Conservation (phyloP, 1,284 basidiomycete genomes). For the Irpex sp. region DNA sequence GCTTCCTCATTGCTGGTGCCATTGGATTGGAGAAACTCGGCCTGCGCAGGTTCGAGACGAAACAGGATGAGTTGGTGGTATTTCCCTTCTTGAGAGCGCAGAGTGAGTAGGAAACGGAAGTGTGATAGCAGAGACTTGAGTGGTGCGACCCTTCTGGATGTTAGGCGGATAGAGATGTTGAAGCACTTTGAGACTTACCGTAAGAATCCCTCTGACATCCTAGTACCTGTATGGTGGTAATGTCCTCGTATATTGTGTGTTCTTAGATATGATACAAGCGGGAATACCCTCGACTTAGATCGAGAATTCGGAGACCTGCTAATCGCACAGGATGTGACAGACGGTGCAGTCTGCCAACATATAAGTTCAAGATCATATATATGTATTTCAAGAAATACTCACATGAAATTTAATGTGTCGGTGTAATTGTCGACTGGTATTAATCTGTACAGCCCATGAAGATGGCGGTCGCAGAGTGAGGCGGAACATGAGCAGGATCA, state of each 20-base stretch:
- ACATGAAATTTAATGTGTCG: not conserved
- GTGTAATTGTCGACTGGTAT: not conserved
- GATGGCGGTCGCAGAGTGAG: not conserved
- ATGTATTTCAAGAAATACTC: not conserved
- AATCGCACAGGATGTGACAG: not conserved
- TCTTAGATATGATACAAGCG: not conserved
- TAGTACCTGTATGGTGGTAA: not conserved
- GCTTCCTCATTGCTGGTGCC: constrained; percentile 15
- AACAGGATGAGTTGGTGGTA: constrained; percentile 77
- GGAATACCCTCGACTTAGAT: not conserved
- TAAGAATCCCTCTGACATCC: constrained; percentile 1
- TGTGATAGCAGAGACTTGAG: constrained; percentile 42
- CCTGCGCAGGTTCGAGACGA: constrained; percentile 44
- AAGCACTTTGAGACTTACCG: not conserved
- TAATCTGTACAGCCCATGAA: not conserved
- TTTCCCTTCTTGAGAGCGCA: constrained; percentile 57
- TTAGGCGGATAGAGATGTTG: not conserved
- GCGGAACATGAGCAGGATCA: not conserved
- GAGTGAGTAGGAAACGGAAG: constrained; percentile 64
- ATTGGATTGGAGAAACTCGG: constrained; percentile 11
- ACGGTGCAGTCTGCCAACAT: not conserved
- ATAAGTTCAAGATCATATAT: not conserved
- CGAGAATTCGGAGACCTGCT: not conserved
- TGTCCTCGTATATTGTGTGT: not conserved
- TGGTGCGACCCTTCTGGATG: constrained; percentile 19